A percentile compares a stretch with the other conserved stretches of the same genome.
These are phyloP conservation scores for Blastocystis sp. DNA, from an alignment of 352 stramenopile genomes.

Conservation along the genomic window DNA sequence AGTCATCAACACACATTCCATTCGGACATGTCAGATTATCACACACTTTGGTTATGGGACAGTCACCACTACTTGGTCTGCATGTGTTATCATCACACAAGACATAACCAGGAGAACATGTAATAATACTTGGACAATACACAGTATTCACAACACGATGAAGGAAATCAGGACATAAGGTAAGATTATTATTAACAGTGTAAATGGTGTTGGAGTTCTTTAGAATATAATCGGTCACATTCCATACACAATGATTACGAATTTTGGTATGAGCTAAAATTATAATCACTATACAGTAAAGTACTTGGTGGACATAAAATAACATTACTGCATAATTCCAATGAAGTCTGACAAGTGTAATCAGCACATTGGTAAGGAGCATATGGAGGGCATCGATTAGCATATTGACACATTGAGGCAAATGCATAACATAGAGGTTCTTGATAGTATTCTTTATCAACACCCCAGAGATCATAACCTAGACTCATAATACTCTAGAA, in stretches of 20 bases:
- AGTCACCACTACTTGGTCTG: background rate
- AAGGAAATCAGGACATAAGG: slow-evolving; percentile 42
- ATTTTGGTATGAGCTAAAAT: slow-evolving; percentile 45
- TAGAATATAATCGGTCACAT: background rate
- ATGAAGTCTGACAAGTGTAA: slow-evolving; percentile 42
- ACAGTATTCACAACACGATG: slow-evolving; percentile 2
- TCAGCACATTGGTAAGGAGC: slow-evolving; percentile 40
- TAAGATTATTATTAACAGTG: background rate
- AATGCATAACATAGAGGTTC: background rate
- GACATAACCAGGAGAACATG: slow-evolving; percentile 7
- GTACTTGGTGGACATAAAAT: slow-evolving; percentile 25
- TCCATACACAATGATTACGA: slow-evolving; percentile 29
- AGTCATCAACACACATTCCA: slow-evolving; percentile 15
- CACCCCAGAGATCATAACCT: slow-evolving; percentile 7
- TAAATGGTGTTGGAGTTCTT: background rate
- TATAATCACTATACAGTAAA: background rate
- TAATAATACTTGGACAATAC: slow-evolving; percentile 4
- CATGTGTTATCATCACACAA: slow-evolving; percentile 61
- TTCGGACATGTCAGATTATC: slow-evolving; percentile 13
- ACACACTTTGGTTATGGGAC: slow-evolving; percentile 22
- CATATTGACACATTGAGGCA: background rate
- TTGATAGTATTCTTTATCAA: slow-evolving; percentile 18
- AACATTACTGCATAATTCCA: background rate
- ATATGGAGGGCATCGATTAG: background rate
- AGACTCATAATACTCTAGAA: background rate